These are phyloP conservation scores for Talaromyces borbonicus DNA, from an alignment of 495 filamentous ascomycete genomes.

Conservation along the genomic window DNA sequence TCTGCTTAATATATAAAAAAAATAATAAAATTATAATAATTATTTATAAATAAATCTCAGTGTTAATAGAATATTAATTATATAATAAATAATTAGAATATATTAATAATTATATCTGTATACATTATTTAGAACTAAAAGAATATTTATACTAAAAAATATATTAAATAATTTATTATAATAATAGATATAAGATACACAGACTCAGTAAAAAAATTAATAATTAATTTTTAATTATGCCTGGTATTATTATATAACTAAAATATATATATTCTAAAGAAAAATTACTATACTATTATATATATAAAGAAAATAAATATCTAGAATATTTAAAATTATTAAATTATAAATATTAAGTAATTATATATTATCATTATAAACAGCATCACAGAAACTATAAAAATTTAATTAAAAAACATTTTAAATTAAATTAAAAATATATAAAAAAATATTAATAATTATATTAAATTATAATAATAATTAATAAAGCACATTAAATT, in stretches of 20 bases:
- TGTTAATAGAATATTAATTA: background rate
- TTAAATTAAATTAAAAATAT: too few species aligned
- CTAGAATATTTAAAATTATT: background rate
- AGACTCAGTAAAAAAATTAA: background rate
- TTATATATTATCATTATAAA: too few species aligned
- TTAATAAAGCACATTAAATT: too few species aligned
- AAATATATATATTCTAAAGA: background rate
- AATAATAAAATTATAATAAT: background rate
- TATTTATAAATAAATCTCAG: background rate
- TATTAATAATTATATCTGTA: background rate
- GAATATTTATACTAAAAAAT: background rate
- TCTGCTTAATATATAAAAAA: background rate
- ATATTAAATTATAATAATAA: too few species aligned
- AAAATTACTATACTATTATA: background rate
- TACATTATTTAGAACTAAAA: background rate
- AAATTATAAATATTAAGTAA: background rate
- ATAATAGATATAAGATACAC: background rate
- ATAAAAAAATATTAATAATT: too few species aligned
- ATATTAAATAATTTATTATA: background rate
- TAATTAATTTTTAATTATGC: background rate
- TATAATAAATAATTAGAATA: background rate
- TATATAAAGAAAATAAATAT: constrained; percentile 5
- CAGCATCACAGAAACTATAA: too few species aligned
- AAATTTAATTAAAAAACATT: too few species aligned
- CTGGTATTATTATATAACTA: background rate